These are phyloP conservation scores for Thinopyrum elongatum DNA, from an alignment of 176 grass and related monocot species.

Conservation along the genomic window DNA sequence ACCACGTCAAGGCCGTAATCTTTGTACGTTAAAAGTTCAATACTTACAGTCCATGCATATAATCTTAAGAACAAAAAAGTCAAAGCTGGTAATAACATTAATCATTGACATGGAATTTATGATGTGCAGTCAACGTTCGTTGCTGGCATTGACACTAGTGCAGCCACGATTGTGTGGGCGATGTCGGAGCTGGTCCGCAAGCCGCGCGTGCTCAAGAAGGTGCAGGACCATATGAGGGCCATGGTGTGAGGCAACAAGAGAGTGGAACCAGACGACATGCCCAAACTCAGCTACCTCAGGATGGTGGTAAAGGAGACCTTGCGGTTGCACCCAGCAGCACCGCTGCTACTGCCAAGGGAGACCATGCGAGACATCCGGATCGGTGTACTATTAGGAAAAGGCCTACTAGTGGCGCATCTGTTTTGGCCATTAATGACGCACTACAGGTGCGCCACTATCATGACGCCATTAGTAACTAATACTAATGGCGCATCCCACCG, in stretches of 20 bases:
- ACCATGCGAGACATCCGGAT: background rate
- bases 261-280: background rate
- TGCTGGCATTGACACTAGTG: background rate
- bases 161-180: background rate
- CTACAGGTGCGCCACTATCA: too few relatives aligned
- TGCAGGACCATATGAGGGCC: background rate
- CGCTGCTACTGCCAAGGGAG: background rate
- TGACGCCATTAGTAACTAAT: too few relatives aligned
- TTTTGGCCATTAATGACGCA: too few relatives aligned
- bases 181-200: background rate
- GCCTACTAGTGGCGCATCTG: too few relatives aligned
- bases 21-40: background rate
- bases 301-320: background rate
- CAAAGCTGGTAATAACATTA: background rate
- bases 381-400: too few relatives aligned
- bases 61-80: background rate
- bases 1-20: background rate
- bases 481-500: too few relatives aligned
- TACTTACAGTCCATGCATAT: background rate
- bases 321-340: background rate
- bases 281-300: background rate
- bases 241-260: background rate
- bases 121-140: background rate
- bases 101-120: too few relatives aligned
- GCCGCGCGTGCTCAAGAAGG: background rate